phyloP scores from a whole-genome alignment of 1,139 yeast species.

The Candida sanyaensis region DNA sequence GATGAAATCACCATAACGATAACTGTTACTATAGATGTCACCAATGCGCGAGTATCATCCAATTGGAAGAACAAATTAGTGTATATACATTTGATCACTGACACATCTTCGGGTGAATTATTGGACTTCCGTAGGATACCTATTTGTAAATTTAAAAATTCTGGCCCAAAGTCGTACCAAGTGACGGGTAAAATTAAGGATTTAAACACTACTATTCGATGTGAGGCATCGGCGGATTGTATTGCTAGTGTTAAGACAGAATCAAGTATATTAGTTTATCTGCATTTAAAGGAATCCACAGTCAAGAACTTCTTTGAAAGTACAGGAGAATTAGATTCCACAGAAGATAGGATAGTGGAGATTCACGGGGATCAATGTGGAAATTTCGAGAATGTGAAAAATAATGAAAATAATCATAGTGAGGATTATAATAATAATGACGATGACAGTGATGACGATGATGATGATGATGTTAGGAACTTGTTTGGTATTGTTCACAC shows the following conservation, averaged over 20 bases:
- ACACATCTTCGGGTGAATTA: conserved; percentile 24
- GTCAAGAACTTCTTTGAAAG: conserved; percentile 5
- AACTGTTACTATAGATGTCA: conserved; percentile 22
- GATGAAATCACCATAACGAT: conserved; percentile 14
- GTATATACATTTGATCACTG: conserved; percentile 13
- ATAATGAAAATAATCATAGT: too few species aligned
- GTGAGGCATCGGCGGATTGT: conserved; percentile 34
- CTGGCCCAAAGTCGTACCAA: conserved; percentile 21
- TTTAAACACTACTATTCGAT: conserved; percentile 19
- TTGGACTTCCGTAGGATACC: conserved; percentile 41
- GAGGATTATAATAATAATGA: too few species aligned
- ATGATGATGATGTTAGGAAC: neutral
- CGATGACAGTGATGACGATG: conserved; percentile 3
- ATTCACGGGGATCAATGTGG: too few species aligned
- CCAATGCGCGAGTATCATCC: conserved; percentile 15
- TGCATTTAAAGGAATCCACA: conserved; percentile 4
- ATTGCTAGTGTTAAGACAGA: conserved; percentile 30
- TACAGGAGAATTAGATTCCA: conserved; percentile 8
- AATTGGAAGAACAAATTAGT: conserved; percentile 31
- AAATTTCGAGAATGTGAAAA: too few species aligned
- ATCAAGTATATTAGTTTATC: neutral
- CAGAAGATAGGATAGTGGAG: neutral
- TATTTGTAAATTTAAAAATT: conserved; percentile 23
- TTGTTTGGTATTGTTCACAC: neutral
- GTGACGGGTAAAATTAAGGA: conserved; percentile 19